Base-by-base conservation (phyloP, 2,329 filamentous ascomycete genomes). In the Alternaria alternata region DNA sequence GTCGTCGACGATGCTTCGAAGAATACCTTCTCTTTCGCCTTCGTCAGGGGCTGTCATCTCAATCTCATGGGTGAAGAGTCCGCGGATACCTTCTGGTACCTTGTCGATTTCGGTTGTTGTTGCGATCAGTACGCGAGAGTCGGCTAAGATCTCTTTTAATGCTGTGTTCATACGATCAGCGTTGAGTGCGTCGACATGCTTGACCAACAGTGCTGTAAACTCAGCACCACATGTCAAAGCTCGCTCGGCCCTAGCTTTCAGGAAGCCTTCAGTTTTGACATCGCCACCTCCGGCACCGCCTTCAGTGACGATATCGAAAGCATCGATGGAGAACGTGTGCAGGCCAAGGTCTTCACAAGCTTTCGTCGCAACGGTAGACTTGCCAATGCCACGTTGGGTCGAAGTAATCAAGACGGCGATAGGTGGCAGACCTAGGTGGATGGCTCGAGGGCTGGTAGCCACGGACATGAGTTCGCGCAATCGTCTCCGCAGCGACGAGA, bases 61-160 rank as follows among this genome's bases (percentile, higher is more conserved):
- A 42, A 99, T 85, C 78, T 99, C 95, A 71, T 99, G 94, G 0
- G 93, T 97, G 77, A 99, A 98, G 3, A 98, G 83, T 11, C 93
- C 93, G 54, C 95, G 88, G 20, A 98, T 89, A 0, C 91, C 91
- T 70, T 97, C 94, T 0, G 94, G 92, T 1, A 99, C 88, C 77
- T 98, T 96, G 75, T 98, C 95, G 0, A 97, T 89, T 68, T 98
- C 94, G 7, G 93, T 97, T 0, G 94, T 97, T 0, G 95, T 99
- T 0, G 95, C 94, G 68, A 99, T 89, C 24, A 99, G 81, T 3
- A 98, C 92, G 55, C 95, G 85, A 3, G 89, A 88, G 47, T 91
- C 89, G n/a, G 87, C 84, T 22, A 97, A 80, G 3, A 98, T 89
- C 62, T 96, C 92, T 73, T 92, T 91, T 74, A 99, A 84, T 0